phyloP scores from a whole-genome alignment of 2,329 filamentous ascomycete genomes.

The Rhynchosporium agropyri region DNA sequence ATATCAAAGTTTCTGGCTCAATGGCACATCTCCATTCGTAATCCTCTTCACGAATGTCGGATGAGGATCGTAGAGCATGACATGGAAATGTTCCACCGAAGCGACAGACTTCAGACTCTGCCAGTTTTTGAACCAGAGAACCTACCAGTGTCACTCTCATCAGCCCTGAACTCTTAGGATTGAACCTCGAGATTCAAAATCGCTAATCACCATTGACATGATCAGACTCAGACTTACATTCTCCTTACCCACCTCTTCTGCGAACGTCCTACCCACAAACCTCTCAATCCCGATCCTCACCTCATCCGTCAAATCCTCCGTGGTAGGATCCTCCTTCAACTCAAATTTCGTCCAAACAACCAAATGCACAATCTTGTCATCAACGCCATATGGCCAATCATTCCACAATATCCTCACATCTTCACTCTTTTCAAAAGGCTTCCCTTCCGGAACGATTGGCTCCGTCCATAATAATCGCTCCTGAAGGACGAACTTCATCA shows the following conservation, averaged over 20 bases:
- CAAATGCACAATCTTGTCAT: constrained; percentile 75
- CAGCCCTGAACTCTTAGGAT: background rate
- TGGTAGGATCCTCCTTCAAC: constrained; percentile 65
- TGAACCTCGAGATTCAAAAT: background rate
- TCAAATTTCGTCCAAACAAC: constrained; percentile 93
- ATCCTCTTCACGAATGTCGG: constrained; percentile 67
- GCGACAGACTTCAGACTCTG: constrained; percentile 79
- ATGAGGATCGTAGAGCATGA: constrained; percentile 83
- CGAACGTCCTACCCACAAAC: constrained; percentile 72
- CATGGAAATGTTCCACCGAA: constrained; percentile 90
- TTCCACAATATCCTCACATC: constrained; percentile 81
- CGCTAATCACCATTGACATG: background rate
- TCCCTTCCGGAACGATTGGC: constrained; percentile 49
- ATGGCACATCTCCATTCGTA: constrained; percentile 73
- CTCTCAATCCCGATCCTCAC: constrained; percentile 67
- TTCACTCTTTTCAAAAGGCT: constrained; percentile 34
- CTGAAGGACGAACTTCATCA: constrained; percentile 74
- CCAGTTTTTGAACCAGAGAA: constrained; percentile 92
- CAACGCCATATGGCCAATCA: constrained; percentile 93
- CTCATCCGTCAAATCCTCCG: constrained; percentile 63
- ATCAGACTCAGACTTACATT: constrained; percentile 51
- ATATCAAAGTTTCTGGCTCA: constrained; percentile 50
- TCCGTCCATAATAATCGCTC: constrained; percentile 70
- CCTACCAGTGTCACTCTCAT: constrained; percentile 43
- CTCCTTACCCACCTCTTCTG: constrained; percentile 52